Evolutionary conservation across 2,329 filamentous ascomycete species (phyloP), one percentile per base, ranked within the genome.

Genomic region (Colletotrichum neosansevieriae): DNA sequence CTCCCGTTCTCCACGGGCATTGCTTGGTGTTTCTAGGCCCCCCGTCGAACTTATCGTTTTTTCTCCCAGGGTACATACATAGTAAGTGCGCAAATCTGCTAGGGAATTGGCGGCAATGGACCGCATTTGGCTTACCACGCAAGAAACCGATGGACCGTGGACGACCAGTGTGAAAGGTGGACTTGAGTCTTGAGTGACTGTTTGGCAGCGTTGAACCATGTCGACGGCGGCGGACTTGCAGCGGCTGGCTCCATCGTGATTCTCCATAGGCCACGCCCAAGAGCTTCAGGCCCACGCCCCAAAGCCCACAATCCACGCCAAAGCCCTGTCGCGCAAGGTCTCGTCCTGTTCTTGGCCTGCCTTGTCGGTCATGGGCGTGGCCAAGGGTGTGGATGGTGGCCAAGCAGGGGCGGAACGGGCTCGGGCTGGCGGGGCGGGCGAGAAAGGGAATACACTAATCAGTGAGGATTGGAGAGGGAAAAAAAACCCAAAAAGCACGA

Each of bases 401-500:
- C 29, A 21, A 17, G 56, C 42, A 32, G 34, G 61, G 64, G 59
- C 50, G 45, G 51, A 29, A 51, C 50, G 19, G 19, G 38, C 64
- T 45, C 29, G 64, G 29, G 49, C 49, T 51, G 49, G 49, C 49
- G 49, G 49, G 49, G 29, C 49, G 49, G 42, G 19, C 17, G n/a
- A 45, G 21, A 24, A 51, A 24, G 24, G 24, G 4, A 24, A 24
- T 5, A 24, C 24, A 21, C 24, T 24, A 5, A 15, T 15, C 38
- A n/a, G 44, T 51, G 17, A 58, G 42, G 21, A 42, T 53, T 29
- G 19, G 32, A 29, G 6, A 29, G 29, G 7, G 21, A 13, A 50
- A 10, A 50, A n/a, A 50, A 24, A 24, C 24, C 24, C 6, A 34
- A 67, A 68, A 59, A 50, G 50, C 65, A 65, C 65, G 65, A 68